A percentile compares a stretch with the other conserved stretches of the same genome.
These are phyloP conservation scores for Sugiyamaella xylanicola DNA, from an alignment of 1,139 yeast species.

Conservation along the genomic window DNA sequence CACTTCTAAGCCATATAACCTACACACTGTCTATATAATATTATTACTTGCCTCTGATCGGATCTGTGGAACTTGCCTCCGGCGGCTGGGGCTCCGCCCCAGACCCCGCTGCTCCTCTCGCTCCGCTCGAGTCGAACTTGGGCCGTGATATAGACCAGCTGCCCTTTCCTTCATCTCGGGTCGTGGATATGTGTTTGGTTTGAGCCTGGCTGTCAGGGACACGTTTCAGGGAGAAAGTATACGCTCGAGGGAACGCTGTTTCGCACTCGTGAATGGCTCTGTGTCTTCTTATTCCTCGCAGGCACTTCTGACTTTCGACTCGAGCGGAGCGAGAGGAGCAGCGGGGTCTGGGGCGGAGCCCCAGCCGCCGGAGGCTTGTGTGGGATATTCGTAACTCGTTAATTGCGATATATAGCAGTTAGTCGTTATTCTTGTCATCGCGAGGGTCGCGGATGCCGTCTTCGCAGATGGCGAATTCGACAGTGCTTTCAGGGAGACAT, in stretches of 20 bases:
- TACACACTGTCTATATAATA: constrained; percentile 3
- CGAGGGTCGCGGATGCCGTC: constrained; percentile 97
- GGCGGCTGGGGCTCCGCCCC: neutral
- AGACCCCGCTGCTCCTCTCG: neutral
- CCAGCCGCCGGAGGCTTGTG: neutral
- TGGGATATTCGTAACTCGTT: neutral
- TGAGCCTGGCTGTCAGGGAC: no score
- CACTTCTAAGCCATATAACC: constrained; percentile 55
- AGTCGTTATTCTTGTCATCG: constrained; percentile 55
- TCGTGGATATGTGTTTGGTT: no score
- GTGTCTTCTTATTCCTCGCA: no score
- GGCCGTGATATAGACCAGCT: no score
- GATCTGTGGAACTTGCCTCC: neutral
- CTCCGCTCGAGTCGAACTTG: neutral
- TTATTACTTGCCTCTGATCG: neutral
- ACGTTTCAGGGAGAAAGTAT: no score
- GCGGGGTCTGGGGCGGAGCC: constrained; percentile 1
- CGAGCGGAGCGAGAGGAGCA: neutral
- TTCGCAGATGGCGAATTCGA: constrained; percentile 92
- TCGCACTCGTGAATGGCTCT: no score
- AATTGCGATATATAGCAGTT: neutral
- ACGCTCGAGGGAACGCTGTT: no score
- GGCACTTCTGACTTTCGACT: no score
- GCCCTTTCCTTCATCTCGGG: no score
- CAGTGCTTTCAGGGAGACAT: constrained; percentile 91